These are phyloP conservation scores for Rhizoclosmatium globosum DNA, from an alignment of 192 early-diverging fungal species.

Conservation along the genomic window DNA sequence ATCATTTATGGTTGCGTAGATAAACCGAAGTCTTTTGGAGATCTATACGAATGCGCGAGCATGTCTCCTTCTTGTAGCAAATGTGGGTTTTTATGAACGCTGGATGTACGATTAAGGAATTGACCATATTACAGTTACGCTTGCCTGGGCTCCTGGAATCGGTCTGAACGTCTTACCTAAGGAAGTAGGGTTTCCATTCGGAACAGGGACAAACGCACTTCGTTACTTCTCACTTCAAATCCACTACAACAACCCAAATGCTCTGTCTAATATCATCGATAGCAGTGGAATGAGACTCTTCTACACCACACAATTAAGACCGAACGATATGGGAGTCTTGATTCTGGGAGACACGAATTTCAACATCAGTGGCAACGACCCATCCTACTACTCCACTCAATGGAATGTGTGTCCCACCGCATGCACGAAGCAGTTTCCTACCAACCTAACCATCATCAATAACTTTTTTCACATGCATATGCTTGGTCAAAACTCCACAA, in stretches of 20 bases:
- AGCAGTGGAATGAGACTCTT: constrained; percentile 30
- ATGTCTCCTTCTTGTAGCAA: constrained; percentile 16
- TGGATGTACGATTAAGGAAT: neutral
- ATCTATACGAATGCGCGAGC: constrained; percentile 22
- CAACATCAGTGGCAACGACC: constrained; percentile 22
- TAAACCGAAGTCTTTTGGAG: constrained; percentile 7
- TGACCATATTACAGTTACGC: neutral
- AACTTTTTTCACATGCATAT: constrained; percentile 45
- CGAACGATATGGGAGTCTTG: constrained; percentile 37
- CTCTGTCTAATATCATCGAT: constrained; percentile 6
- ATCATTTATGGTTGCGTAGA: constrained; percentile 13
- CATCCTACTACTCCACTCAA: neutral
- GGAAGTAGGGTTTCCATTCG: constrained; percentile 31
- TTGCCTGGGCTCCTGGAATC: constrained; percentile 29
- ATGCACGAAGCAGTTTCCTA: constrained; percentile 43
- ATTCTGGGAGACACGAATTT: constrained; percentile 22
- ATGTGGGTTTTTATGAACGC: neutral
- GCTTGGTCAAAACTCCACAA: constrained; percentile 18
- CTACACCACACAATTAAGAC: constrained; percentile 28
- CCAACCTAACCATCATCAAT: constrained; percentile 16
- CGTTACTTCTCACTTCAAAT: constrained; percentile 38
- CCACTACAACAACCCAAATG: constrained; percentile 39
- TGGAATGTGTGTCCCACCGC: constrained; percentile 25
- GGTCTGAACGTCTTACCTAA: constrained; percentile 9
- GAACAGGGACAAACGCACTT: neutral